Percentiles rank a stretch among this genome's conserved stretches.
Conservation (phyloP, 2,329 filamentous ascomycete species). For the Lasiodiplodia citricola region DNA sequence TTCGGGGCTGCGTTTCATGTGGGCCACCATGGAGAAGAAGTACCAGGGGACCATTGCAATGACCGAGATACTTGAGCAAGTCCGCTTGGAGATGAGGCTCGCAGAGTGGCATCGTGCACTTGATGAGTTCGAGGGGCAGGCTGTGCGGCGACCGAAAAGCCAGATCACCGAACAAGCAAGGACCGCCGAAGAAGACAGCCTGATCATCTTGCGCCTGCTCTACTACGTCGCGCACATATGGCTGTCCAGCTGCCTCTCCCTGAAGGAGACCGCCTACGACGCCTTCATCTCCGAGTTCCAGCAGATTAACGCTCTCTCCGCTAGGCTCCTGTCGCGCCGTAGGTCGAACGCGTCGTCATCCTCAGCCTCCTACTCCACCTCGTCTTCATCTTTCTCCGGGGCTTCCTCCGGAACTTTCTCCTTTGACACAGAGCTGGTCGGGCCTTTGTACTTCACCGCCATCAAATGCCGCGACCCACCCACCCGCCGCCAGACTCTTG, state of each 20-base stretch:
- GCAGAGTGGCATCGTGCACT: conserved; percentile 15
- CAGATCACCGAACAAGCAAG: neutral
- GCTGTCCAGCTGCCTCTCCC: conserved; percentile 17
- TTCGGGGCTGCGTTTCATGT: conserved; percentile 18
- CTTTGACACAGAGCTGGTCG: conserved; percentile 15
- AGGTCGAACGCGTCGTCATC: neutral
- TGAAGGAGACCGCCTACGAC: conserved; percentile 10
- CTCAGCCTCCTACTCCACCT: neutral
- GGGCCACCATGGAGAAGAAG: conserved; percentile 20
- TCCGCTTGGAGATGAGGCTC: conserved; percentile 10
- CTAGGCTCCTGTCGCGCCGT: neutral
- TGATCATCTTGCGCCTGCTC: conserved; percentile 9
- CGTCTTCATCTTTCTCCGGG: neutral
- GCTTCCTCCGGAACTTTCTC: neutral
- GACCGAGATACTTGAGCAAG: conserved; percentile 20
- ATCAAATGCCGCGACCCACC: conserved; percentile 51
- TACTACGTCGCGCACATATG: conserved; percentile 20
- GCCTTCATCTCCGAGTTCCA: conserved; percentile 17
- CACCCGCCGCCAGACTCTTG: conserved; percentile 9
- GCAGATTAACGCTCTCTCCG: conserved; percentile 8
- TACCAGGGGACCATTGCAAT: conserved; percentile 13
- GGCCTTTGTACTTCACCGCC: conserved; percentile 52
- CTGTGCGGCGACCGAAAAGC: neutral
- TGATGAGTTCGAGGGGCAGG: neutral
- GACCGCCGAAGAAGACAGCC: conserved; percentile 12